These are phyloP conservation scores for Annona cherimola DNA, from an alignment of 164 flowering plant genomes.

Conservation along the genomic window DNA sequence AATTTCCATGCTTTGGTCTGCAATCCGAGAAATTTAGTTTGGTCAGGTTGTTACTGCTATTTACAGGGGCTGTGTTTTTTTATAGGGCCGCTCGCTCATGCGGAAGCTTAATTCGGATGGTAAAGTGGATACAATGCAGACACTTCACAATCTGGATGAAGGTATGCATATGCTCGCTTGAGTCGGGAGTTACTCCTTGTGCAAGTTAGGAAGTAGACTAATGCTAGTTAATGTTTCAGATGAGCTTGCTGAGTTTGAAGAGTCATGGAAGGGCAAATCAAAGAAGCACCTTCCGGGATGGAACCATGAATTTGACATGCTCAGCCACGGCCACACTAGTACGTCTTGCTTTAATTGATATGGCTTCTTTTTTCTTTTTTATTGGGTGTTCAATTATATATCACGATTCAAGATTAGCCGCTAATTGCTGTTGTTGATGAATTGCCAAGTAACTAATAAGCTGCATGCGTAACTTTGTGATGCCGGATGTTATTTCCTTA, in stretches of 20 bases:
- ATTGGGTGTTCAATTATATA: no score
- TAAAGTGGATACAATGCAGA: constrained; percentile 64
- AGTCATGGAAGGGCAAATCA: constrained; percentile 66
- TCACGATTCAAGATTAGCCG: no score
- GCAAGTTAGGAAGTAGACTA: neutral
- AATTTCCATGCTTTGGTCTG: neutral
- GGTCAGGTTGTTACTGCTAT: neutral
- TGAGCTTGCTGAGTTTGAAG: constrained; percentile 68
- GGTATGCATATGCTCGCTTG: constrained; percentile 33
- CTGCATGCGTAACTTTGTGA: no score
- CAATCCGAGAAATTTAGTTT: neutral
- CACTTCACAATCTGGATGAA: constrained; percentile 74
- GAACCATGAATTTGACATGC: constrained; percentile 31
- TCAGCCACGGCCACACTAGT: constrained; percentile 24
- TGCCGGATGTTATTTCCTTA: no score
- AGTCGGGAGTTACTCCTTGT: neutral
- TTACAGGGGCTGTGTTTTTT: neutral
- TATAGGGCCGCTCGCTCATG: constrained; percentile 80
- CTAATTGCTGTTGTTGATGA: no score
- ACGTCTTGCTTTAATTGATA: constrained; percentile 4
- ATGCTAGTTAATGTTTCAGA: constrained; percentile 27
- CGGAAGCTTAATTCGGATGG: constrained; percentile 85
- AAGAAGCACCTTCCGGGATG: constrained; percentile 59
- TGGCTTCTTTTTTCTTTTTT: neutral
- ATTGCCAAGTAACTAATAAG: no score